Conservation (phyloP, 768 basidiomycete species). For the Pluteus cervinus region DNA sequence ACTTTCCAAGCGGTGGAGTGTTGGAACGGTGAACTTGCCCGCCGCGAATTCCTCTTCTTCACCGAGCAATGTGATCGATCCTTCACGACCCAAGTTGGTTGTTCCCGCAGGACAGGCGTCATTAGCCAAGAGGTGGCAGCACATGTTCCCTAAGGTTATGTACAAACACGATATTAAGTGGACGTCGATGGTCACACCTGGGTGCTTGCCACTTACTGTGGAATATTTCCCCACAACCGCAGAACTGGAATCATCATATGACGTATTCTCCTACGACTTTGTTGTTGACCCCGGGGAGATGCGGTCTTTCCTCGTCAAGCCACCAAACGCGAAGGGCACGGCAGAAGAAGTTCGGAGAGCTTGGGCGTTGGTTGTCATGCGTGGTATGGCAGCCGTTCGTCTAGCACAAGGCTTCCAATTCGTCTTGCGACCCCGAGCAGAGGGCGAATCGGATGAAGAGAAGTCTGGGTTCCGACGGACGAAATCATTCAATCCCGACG, state of each 20-base stretch:
- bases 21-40: conserved; percentile 25
- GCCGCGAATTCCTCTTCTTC: conserved; percentile 43
- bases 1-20: conserved; percentile 50
- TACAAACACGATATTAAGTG: conserved; percentile 90
- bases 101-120: conserved; percentile 61
- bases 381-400: conserved; percentile 89
- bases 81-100: conserved; percentile 53
- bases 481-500: conserved; percentile 51
- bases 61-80: conserved; percentile 49
- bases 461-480: conserved; percentile 35
- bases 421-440: conserved; percentile 46
- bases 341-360: conserved; percentile 56
- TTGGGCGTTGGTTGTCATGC: conserved; percentile 80
- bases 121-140: conserved; percentile 88
- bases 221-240: conserved; percentile 78
- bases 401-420: conserved; percentile 95
- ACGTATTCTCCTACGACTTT: conserved; percentile 84
- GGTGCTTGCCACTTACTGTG: conserved; percentile 85
- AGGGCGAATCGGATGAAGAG: conserved; percentile 18
- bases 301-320: conserved; percentile 80
- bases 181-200: conserved; percentile 79
- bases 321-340: conserved; percentile 40
- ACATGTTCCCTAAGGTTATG: conserved; percentile 66
- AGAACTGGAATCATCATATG: conserved; percentile 72
- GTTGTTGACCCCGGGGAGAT: conserved; percentile 81